Base-by-base conservation (phyloP, 2,329 filamentous ascomycete species). In the Fusarium ambrosium region DNA sequence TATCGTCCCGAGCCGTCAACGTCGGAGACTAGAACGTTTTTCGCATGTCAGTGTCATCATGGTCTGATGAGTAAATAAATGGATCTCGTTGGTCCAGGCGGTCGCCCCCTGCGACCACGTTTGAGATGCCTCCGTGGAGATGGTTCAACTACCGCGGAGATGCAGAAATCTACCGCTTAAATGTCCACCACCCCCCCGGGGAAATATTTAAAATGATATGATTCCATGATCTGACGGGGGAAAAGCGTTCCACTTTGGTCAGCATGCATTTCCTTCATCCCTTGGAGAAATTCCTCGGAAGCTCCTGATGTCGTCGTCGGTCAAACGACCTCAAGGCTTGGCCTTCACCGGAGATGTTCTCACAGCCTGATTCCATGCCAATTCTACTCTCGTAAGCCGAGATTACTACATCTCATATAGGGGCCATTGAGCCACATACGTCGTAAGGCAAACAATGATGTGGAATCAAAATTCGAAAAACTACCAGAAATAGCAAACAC, bases 111-210 rank as follows among this genome's bases (percentile, higher is more conserved):
- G 62, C 32, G 29, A 18, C 34, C 18, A 24, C 5, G 29, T 22
- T 36, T 63, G 68, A 55, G 51, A 16, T 24, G 56, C 29, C 32
- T 59, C 55, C 64, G 53, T 37, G 60, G 60, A 72, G 45, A 71
- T 62, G 41, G 22, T 27, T 60, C 56, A 45, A 72, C 32, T 53
- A 24, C 70, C 70, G 70, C 69, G 69, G 68, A 72, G 70, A 72
- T 69, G 53, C 60, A 13, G 11, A 27, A 71, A 63, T 61, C n/a
- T 16, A 18, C 1, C 4, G 22, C 27, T 41, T 36, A n/a, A 37
- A 41, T 37, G 27, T n/a, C 51, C 34, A 10, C 27, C 29, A 10
- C 29, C 29, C 29, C 29, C 51, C 27, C 27, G 18, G 51, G 51
- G 51, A 55, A 29, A 22, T 9, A 13, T 5, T 16, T n/a, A 27